Base-by-base conservation (phyloP, 768 basidiomycete genomes). In the Suillus clintonianus region DNA sequence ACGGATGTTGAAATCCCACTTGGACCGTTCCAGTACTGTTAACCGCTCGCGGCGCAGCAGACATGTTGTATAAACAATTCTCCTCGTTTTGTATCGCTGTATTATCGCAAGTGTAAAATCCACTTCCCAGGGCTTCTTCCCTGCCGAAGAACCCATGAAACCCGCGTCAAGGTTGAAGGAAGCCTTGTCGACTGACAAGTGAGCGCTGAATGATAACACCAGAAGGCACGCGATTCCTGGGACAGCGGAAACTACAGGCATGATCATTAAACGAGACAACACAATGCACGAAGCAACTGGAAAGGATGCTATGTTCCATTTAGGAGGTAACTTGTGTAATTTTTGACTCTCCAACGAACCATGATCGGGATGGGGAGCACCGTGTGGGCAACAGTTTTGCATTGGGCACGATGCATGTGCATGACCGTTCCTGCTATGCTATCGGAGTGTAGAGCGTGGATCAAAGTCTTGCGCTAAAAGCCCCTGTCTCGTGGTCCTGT, bases 1-100 rank as follows among this genome's bases (percentile, higher is more conserved):
- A 66, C 86, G 83, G 65, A 78, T 80, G 48, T 78, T 94, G 61
- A 92, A 90, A 72, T 71, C 83, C 8, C 82, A 83, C 2, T 74
- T 90, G 67, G 90, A 92, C 61, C 80, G 89, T 15, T 84, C 87
- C 19, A 83, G 84, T 22, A 91, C 89, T 7, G 72, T 89, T 4
- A 85, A 85, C 67, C 84, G 85, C 67, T 77, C 86, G 11, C 78
- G 90, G 68, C 79, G 88, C 63, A 91, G 88, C 77, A 83, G 85
- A 65, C 87, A 87, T 56, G 84, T 83, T 32, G 79, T 72, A 15
- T 86, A 79, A 56, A 37, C 14, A 36, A 39, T 37, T 13, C 17
- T 53, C 10, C 50, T 17, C 19, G 50, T 53, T 53, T 32, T 19
- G 9, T 39, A 22, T 54, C n/a, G 17, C 8, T 32, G 30, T 50